phyloP scores from a whole-genome alignment of 2,329 filamentous ascomycete genomes.

The Claviceps fusiformis region DNA sequence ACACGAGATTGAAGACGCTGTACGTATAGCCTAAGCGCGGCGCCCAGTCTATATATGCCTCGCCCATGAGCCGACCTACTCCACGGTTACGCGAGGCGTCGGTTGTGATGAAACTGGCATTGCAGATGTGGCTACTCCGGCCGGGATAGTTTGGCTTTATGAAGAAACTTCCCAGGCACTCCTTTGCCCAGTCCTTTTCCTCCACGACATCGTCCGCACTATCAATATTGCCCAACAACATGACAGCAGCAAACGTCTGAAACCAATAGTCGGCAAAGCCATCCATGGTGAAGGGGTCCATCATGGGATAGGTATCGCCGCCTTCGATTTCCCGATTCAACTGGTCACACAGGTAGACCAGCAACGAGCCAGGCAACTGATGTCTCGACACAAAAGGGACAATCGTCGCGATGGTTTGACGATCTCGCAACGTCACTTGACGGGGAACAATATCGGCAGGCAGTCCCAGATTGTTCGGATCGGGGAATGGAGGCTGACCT shows the following conservation, averaged over 20 bases:
- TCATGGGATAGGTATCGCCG: slow-evolving; percentile 86
- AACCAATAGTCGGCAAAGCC: slow-evolving; percentile 80
- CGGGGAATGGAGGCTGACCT: slow-evolving; percentile 51
- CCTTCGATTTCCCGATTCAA: slow-evolving; percentile 84
- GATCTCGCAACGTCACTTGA: slow-evolving; percentile 71
- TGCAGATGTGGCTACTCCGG: slow-evolving; percentile 81
- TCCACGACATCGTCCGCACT: slow-evolving; percentile 43
- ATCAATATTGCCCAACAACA: slow-evolving; percentile 67
- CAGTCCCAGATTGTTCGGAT: slow-evolving; percentile 46
- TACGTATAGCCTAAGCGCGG: slow-evolving; percentile 77
- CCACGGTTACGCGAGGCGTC: slow-evolving; percentile 60
- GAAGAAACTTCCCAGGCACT: slow-evolving; percentile 82
- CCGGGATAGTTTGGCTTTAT: slow-evolving; percentile 91
- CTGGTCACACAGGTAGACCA: slow-evolving; percentile 68
- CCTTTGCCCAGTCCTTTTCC: slow-evolving; percentile 60
- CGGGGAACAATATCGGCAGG: slow-evolving; percentile 57
- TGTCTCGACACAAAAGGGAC: slow-evolving; percentile 67
- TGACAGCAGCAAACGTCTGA: slow-evolving; percentile 76
- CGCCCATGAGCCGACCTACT: slow-evolving; percentile 62
- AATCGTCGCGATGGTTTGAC: slow-evolving; percentile 70
- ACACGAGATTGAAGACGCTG: slow-evolving; percentile 87
- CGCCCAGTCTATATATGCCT: slow-evolving; percentile 65
- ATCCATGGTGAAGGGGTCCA: slow-evolving; percentile 58
- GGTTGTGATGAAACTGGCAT: slow-evolving; percentile 66
- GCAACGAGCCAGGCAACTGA: slow-evolving; percentile 61